Evolutionary conservation across 2,329 filamentous ascomycete species (phyloP).

Genomic region (Beauveria bassiana): DNA sequence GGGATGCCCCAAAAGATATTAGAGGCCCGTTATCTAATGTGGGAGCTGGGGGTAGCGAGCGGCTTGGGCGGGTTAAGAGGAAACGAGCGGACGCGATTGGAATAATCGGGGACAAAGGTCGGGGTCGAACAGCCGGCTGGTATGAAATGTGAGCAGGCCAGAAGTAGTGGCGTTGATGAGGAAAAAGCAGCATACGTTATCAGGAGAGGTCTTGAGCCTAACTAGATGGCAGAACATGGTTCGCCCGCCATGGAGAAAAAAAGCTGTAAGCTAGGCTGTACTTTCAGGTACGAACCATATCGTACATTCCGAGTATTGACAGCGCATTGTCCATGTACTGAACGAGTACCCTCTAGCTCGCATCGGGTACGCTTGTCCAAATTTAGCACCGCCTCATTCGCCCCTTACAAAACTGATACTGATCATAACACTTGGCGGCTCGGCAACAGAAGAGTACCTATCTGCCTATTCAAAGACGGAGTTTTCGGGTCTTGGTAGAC

Average conservation of each 20-base stretch:
- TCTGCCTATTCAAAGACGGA: neutral
- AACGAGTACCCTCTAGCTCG: neutral
- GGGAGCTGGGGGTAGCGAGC: neutral
- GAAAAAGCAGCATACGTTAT: conserved; percentile 1
- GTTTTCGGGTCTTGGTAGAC: neutral
- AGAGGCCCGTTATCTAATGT: neutral
- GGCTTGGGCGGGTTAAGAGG: neutral
- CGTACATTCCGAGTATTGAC: neutral
- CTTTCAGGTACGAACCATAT: neutral
- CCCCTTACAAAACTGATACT: neutral
- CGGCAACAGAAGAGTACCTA: neutral
- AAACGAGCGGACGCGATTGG: conserved; percentile 9
- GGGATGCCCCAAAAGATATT: neutral
- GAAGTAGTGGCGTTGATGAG: neutral
- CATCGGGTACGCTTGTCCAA: conserved; percentile 1
- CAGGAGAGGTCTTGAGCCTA: neutral
- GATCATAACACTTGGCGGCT: neutral
- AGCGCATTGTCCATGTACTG: neutral
- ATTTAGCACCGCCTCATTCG: neutral
- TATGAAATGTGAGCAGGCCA: neutral
- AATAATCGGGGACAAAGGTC: neutral
- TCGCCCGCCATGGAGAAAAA: conserved; percentile 6
- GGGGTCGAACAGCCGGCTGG: neutral
- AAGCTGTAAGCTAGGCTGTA: neutral
- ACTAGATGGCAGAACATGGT: conserved; percentile 1